These are phyloP conservation scores for Salicornia ramosissima DNA, from an alignment of 148 eudicot genomes.

Conservation along the genomic window DNA sequence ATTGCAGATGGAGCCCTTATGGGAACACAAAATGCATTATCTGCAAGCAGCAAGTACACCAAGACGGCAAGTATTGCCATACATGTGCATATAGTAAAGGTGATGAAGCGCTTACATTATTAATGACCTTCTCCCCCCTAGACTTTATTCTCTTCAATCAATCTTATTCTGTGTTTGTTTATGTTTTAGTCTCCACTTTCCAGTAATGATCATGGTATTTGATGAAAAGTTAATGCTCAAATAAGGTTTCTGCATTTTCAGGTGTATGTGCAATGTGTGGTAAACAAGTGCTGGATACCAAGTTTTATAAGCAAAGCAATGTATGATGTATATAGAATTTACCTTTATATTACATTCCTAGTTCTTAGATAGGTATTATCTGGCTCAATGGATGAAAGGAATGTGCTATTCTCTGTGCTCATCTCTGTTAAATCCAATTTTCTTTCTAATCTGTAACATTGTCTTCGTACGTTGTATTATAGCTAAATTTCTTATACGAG, in stretches of 20 bases:
- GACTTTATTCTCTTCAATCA: not conserved
- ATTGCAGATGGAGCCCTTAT: slow-evolving; percentile 91
- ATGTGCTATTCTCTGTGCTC: not conserved
- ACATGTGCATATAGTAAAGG: slow-evolving; percentile 95
- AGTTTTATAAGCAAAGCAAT: slow-evolving; percentile 92
- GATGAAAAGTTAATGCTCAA: not conserved
- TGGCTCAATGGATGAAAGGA: not conserved
- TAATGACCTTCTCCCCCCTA: not conserved
- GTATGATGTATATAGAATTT: slow-evolving; percentile 37
- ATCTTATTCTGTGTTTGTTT: not conserved
- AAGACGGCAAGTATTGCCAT: slow-evolving; percentile 89
- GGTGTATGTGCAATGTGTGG: slow-evolving; percentile 99
- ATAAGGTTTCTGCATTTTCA: slow-evolving; percentile 29
- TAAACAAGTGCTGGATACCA: slow-evolving; percentile 94
- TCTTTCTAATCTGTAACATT: not conserved
- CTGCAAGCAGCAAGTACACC: slow-evolving; percentile 99
- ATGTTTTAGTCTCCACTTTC: not conserved
- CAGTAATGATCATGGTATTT: not conserved
- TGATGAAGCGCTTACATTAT: slow-evolving; percentile 12
- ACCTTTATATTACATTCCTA: not conserved
- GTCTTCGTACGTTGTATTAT: not conserved
- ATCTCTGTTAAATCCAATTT: not conserved
- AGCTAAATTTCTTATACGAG: not conserved
- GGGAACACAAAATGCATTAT: slow-evolving; percentile 76
- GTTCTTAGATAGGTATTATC: not conserved